Conservation (phyloP, 305 asterid species). For the Fraxinus baroniana region DNA sequence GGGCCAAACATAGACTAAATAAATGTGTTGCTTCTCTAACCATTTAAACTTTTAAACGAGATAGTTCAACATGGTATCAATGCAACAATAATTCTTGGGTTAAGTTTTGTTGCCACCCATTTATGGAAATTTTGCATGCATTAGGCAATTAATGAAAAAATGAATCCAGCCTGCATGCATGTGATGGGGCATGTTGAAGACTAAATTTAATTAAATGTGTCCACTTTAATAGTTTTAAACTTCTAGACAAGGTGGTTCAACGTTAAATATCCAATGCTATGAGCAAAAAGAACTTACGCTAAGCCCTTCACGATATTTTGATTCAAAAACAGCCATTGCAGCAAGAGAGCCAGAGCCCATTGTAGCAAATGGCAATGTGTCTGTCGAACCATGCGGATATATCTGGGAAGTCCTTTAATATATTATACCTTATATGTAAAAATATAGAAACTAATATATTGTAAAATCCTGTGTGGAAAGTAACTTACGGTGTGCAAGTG, state of each 20-base stretch:
- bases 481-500: conserved; percentile 89
- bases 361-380: conserved; percentile 94
- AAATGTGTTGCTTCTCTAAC: neutral
- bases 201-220: neutral
- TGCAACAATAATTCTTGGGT: neutral
- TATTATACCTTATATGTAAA: conserved; percentile 13
- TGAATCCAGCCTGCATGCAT: neutral
- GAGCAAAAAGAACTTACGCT: conserved; percentile 49
- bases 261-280: neutral
- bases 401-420: conserved; percentile 48
- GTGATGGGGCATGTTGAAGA: neutral
- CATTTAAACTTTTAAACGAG: neutral
- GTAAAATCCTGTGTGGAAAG: neutral
- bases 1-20: neutral
- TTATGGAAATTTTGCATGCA: neutral
- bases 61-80: neutral
- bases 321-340: conserved; percentile 90
- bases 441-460: neutral
- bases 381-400: conserved; percentile 96
- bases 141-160: neutral
- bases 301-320: conserved; percentile 77
- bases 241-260: neutral
- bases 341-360: conserved; percentile 99
- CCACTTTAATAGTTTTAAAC: neutral
- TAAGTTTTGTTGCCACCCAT: neutral